These are phyloP conservation scores for Clonostachys chloroleuca DNA, from an alignment of 2,329 filamentous ascomycete species.

Conservation along the genomic window DNA sequence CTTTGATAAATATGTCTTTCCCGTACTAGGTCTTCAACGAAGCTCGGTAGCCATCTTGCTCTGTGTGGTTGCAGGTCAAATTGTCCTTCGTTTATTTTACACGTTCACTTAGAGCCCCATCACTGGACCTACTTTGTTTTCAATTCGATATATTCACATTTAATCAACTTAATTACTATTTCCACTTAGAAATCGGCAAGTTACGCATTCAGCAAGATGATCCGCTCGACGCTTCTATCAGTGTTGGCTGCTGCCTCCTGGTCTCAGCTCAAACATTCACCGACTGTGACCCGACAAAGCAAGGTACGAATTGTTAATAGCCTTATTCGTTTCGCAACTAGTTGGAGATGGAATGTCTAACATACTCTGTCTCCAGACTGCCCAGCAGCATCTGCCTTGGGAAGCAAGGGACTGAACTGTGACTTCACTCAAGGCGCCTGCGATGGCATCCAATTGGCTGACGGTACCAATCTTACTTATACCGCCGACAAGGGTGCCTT, in stretches of 20 bases:
- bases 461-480: constrained; percentile 44
- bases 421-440: constrained; percentile 76
- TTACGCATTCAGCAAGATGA: too few relatives aligned
- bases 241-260: not conserved
- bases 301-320: constrained; percentile 1
- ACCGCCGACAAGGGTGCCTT: constrained; percentile 39
- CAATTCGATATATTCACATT: too few relatives aligned
- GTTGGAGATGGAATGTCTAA: not conserved
- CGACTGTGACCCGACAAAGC: not conserved
- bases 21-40: too few relatives aligned
- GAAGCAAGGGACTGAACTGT: constrained; percentile 48
- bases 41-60: not conserved
- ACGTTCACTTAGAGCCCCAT: too few relatives aligned
- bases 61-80: not conserved
- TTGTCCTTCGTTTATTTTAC: not conserved
- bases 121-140: too few relatives aligned
- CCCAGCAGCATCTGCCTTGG: constrained; percentile 72
- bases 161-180: too few relatives aligned
- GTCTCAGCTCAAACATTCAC: not conserved
- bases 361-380: constrained; percentile 44
- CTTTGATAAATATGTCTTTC: too few relatives aligned
- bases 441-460: constrained; percentile 40
- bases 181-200: too few relatives aligned
- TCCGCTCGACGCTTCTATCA: not conserved
- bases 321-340: not conserved